These are phyloP conservation scores for Antitrichia curtipendula DNA, from an alignment of 225 moss, liverwort and hornwort genomes.

Conservation along the genomic window DNA sequence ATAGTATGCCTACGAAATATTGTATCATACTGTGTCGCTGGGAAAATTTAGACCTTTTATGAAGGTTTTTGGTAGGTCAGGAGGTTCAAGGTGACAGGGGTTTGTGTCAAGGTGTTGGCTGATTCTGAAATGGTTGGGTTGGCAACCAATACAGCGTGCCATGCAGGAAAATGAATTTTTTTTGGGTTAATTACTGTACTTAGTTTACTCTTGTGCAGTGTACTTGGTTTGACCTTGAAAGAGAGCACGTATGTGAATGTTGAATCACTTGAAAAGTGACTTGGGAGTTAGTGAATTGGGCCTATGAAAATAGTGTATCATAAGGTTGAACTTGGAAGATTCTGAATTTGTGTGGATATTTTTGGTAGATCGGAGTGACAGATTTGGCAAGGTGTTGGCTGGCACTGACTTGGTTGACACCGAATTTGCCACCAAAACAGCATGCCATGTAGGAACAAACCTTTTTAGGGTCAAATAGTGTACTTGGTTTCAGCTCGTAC, in stretches of 20 bases:
- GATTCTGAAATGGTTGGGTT: neutral
- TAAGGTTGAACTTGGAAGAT: neutral
- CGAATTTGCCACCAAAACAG: neutral
- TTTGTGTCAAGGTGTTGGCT: neutral
- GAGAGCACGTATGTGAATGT: neutral
- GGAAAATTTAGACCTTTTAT: neutral
- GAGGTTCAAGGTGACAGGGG: neutral
- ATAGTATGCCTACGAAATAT: too few species aligned
- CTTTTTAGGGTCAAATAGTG: neutral
- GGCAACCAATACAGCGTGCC: constrained; percentile 25
- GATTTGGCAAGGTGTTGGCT: neutral
- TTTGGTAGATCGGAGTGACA: neutral
- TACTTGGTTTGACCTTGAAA: neutral
- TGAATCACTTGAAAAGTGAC: neutral
- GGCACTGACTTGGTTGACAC: neutral
- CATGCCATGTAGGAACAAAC: neutral
- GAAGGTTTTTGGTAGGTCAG: neutral
- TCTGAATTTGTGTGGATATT: neutral
- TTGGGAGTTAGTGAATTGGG: neutral
- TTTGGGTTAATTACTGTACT: neutral
- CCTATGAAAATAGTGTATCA: neutral
- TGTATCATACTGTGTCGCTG: neutral
- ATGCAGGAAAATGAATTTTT: neutral
- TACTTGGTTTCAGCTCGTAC: neutral
- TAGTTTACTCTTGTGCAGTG: neutral